A percentile compares a stretch with the other conserved stretches of the same genome.
Evolutionary conservation across 768 basidiomycete species (phyloP).

Genomic region (Pleurotus citrinopileatus): DNA sequence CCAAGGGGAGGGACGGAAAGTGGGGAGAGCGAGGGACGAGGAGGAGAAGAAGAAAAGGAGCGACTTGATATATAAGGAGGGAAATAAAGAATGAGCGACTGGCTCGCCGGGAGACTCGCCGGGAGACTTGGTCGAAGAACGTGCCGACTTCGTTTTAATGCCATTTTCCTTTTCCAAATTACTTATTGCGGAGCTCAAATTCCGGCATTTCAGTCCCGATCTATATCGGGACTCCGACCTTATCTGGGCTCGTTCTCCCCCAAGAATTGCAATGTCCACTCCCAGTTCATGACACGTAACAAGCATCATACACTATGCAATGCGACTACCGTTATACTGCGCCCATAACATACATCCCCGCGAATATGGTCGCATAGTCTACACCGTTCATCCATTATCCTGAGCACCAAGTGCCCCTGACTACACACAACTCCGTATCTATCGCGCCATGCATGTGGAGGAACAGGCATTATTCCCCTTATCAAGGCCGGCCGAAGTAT

Average conservation of each 20-base stretch:
- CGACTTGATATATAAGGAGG: conserved; percentile 12
- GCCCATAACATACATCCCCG: too few species aligned
- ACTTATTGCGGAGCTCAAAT: conserved; percentile 1
- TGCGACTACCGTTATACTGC: too few species aligned
- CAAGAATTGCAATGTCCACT: neutral
- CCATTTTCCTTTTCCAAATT: neutral
- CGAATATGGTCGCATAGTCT: too few species aligned
- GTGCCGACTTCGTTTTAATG: conserved; percentile 8
- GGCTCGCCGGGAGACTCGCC: conserved; percentile 4
- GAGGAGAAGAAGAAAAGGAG: conserved; percentile 14
- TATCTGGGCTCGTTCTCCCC: neutral
- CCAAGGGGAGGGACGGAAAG: conserved; percentile 23
- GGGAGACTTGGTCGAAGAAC: conserved; percentile 2
- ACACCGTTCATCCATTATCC: neutral
- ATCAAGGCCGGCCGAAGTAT: too few species aligned
- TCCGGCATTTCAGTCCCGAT: conserved; percentile 1
- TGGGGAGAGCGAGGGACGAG: conserved; percentile 2
- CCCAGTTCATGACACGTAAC: neutral
- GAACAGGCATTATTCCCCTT: neutral
- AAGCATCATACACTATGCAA: too few species aligned
- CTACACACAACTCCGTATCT: conserved; percentile 2
- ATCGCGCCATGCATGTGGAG: neutral
- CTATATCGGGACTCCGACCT: conserved; percentile 8
- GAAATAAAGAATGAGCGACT: neutral
- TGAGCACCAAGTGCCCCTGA: neutral